These are phyloP conservation scores for Fraxinus anomala DNA, from an alignment of 257 asterid genomes.

Conservation along the genomic window DNA sequence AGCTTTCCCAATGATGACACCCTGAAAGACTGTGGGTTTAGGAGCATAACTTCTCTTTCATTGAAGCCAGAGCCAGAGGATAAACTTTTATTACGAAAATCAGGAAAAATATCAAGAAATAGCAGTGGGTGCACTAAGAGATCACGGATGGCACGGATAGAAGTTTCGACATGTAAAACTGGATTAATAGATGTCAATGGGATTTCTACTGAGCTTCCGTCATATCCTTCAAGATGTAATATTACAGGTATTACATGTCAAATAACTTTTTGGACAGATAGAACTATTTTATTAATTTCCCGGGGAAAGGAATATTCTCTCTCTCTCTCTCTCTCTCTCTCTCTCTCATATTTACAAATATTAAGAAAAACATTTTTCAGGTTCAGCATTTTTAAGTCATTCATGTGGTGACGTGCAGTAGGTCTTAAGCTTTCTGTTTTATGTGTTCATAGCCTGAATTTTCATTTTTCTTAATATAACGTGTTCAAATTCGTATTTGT, in stretches of 20 bases:
- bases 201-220: slow-evolving; percentile 41
- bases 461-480: not conserved
- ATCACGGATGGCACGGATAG: slow-evolving; percentile 53
- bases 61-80: slow-evolving; percentile 39
- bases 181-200: slow-evolving; percentile 51
- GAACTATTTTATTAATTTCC: not conserved
- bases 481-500: not conserved
- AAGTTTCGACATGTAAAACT: slow-evolving; percentile 43
- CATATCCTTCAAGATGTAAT: slow-evolving; percentile 47
- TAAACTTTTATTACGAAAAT: slow-evolving; percentile 41
- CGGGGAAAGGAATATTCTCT: not conserved
- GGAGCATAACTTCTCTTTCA: slow-evolving; percentile 37
- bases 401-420: not conserved
- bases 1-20: slow-evolving; percentile 34
- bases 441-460: not conserved
- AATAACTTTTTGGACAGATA: slow-evolving; percentile 8
- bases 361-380: not conserved
- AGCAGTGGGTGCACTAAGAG: slow-evolving; percentile 55
- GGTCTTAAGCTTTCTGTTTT: not conserved
- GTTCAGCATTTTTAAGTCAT: not conserved
- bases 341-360: not conserved
- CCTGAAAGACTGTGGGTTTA: slow-evolving; percentile 36
- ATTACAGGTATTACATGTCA: slow-evolving; percentile 46
- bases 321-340: not conserved
- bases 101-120: slow-evolving; percentile 54